A percentile compares a stretch with the other conserved stretches of the same genome.
phyloP scores from a whole-genome alignment of 495 filamentous ascomycete genomes.

The Cetradonia linearis region DNA sequence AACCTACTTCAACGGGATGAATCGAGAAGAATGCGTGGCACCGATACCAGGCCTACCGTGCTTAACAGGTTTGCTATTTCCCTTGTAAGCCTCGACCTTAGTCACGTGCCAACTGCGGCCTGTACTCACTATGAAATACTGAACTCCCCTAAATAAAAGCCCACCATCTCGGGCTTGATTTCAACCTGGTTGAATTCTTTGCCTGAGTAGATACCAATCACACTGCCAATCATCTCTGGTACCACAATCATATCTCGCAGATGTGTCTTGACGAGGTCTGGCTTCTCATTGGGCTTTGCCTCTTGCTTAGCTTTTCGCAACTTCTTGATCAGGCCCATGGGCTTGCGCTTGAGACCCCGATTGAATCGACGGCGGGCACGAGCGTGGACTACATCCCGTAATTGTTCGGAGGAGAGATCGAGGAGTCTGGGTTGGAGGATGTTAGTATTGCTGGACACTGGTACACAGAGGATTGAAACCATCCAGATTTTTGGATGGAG shows the following conservation, averaged over 20 bases:
- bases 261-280: constrained; percentile 96
- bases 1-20: constrained; percentile 96
- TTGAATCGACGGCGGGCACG: constrained; percentile 98
- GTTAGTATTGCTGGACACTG: constrained; percentile 38
- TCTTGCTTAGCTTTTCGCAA: constrained; percentile 99
- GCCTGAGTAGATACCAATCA: constrained; percentile 97
- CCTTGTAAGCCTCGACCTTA: constrained; percentile 21
- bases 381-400: constrained; percentile 97
- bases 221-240: constrained; percentile 95
- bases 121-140: constrained; percentile 95
- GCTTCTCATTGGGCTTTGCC: constrained; percentile 99
- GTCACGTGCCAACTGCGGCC: background rate
- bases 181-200: constrained; percentile 99
- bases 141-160: constrained; percentile 98
- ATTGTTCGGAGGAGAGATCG: constrained; percentile 95
- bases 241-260: constrained; percentile 99
- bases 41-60: constrained; percentile 99
- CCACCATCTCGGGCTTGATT: constrained; percentile 99
- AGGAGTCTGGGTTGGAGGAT: constrained; percentile 57
- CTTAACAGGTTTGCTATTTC: constrained; percentile 92
- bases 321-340: constrained; percentile 99
- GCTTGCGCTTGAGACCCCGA: constrained; percentile 98
- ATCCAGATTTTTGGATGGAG: constrained; percentile 20
- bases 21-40: constrained; percentile 99
- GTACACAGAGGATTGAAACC: too few species aligned